Base-by-base conservation (phyloP, 2,329 filamentous ascomycete species). In the Pseudogymnoascus sp. region DNA sequence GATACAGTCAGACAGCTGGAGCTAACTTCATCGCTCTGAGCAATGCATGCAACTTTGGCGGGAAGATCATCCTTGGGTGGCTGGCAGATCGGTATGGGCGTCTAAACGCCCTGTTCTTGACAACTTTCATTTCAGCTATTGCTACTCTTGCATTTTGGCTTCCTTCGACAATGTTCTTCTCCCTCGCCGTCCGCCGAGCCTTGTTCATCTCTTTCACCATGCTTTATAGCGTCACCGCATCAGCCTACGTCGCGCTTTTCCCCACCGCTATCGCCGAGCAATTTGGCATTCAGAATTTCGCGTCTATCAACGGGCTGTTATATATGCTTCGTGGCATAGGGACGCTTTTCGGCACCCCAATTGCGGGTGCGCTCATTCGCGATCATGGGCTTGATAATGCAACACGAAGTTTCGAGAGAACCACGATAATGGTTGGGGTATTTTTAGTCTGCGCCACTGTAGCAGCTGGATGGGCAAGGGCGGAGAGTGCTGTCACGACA, bases 381-480 rank as follows among this genome's bases (percentile, higher is more conserved):
- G 79, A 64, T 78, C 76, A 66, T 76, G 75, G 7, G 74, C 77
- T 47, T 78, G 78, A 61, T 78, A 76, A 43, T 78, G 78, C 25
- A 5, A 60, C 32, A 3, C 32, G 34, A 8, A 47, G 18, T 47
- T 60, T 47, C 25, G 32, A 34, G 38, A 60, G 54, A 12, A 60
- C 59, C 1, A 60, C 59, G 18, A 60, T 60, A 38, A 47, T 60
- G 32, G 47, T 60, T 9, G 59, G 59, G 4, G 59, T 50, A 25
- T 50, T 60, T 57, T 28, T 60, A 20, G 59, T 50, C 14, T 41
- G 59, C 7, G 59, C 59, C 8, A 57, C 59, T 16, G 12, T 54
- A 54, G 59, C 39, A 14, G 59, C 47, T 30, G 47, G 39, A 34
- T 60, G 59, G 59, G 59, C 59, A 16, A 50, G 59, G 34, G 37